Base-by-base conservation (phyloP, 441 rosid genomes). In the Jatropha multifida region DNA sequence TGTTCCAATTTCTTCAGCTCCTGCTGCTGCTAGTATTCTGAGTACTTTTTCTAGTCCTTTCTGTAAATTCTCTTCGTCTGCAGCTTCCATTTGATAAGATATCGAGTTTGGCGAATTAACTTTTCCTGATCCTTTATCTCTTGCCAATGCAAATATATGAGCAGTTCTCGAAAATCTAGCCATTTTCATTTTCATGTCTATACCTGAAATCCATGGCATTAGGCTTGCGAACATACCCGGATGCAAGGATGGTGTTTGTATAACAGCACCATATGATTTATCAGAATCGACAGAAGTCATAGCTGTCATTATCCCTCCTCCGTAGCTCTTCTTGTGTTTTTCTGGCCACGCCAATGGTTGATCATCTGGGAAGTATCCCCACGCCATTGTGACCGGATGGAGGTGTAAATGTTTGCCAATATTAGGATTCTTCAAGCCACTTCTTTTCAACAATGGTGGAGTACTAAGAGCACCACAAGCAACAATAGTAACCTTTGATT, bases 1-100 rank as follows among this genome's bases (percentile, higher is more conserved):
- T 2, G 96, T 90, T 69, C 97, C 97, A 1, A 92, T 90, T 75
- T 94, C 98, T 62, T 88, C 96, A 4, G 96, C 97, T 42, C 96
- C 97, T 0, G 96, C 92, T 10, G 94, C 97, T 13, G 85, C 86
- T 15, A 92, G 76, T 72, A 90, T 89, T 77, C 88, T 86, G 58
- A 92, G 82, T 38, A 87, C 81, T 77, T 81, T 89, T 75, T 90
- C 93, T 37, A 90, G 37, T 27, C 96, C 96, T 65, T 72, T 81
- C 74, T 92, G 81, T 65, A 92, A 73, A 77, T 86, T 85, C 74
- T 81, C 73, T 78, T 94, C 96, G 3, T 92, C 98, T 1, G 20
- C 63, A 0, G 58, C 61, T 37, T 82, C 80, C 86, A 94, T 69
- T 65, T 77, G 54, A 80, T 92, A 94, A 18, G 82, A 78, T 26